A percentile compares a stretch with the other conserved stretches of the same genome.
Evolutionary conservation across 208 protist genomes (phyloP).

Genomic region (Leishmania lainsoni): DNA sequence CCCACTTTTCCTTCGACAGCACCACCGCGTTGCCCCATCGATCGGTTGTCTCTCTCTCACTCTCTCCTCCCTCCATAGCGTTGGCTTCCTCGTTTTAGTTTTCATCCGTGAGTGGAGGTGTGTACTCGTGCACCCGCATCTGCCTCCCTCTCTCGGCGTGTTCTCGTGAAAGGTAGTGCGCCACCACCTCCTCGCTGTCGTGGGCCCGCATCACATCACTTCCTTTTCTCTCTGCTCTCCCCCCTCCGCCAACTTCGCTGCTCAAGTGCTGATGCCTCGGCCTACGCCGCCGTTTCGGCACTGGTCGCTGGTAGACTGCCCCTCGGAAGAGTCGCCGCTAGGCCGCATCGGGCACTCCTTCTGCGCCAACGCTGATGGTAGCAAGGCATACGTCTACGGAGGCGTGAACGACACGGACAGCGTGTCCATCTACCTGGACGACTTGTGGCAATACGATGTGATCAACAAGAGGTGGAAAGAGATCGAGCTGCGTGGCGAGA

Average conservation of each 20-base stretch:
- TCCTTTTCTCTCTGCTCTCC: not conserved
- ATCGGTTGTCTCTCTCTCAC: not conserved
- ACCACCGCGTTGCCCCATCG: not conserved
- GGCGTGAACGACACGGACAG: slow-evolving; percentile 83
- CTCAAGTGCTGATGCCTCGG: slow-evolving; percentile 19
- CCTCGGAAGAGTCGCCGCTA: slow-evolving; percentile 41
- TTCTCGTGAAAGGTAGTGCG: not conserved
- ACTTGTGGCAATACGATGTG: slow-evolving; percentile 83
- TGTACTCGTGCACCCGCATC: not conserved
- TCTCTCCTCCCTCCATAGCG: not conserved
- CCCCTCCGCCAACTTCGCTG: not conserved
- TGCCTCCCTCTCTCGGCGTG: not conserved
- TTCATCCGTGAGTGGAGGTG: not conserved
- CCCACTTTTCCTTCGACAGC: not conserved
- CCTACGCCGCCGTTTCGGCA: slow-evolving; percentile 28
- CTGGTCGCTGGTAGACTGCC: slow-evolving; percentile 62
- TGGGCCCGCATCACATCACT: not conserved
- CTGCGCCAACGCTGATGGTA: slow-evolving; percentile 65
- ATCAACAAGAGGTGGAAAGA: slow-evolving; percentile 62
- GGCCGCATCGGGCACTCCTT: slow-evolving; percentile 89
- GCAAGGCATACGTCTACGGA: slow-evolving; percentile 86
- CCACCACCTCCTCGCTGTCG: not conserved
- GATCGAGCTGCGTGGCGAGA: slow-evolving; percentile 57
- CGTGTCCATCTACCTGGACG: slow-evolving; percentile 83
- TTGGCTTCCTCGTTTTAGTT: not conserved